A percentile compares a stretch with the other conserved stretches of the same genome.
These are phyloP conservation scores for Tetracladium maxilliforme DNA, from an alignment of 2,329 filamentous ascomycete genomes.

Conservation along the genomic window DNA sequence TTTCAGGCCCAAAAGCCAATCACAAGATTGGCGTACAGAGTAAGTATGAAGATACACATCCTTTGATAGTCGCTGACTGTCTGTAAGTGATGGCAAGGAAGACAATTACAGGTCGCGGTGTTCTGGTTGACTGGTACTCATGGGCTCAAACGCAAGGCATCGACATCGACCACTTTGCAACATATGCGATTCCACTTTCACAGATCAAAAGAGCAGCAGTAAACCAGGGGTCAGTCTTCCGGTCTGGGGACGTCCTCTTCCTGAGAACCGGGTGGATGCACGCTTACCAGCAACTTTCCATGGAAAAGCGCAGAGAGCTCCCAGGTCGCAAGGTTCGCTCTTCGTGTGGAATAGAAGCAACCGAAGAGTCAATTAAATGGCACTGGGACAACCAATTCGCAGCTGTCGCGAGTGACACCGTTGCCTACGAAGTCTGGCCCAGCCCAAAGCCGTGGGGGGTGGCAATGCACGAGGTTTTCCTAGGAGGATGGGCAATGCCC, in stretches of 20 bases:
- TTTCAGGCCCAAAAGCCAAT: too few species aligned
- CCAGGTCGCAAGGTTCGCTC: too few species aligned
- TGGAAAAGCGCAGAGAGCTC: too few species aligned
- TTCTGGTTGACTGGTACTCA: conserved; percentile 38
- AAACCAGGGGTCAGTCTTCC: conserved; percentile 26
- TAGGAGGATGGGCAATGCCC: conserved; percentile 11
- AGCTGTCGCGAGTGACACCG: conserved; percentile 11
- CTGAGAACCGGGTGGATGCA: conserved; percentile 29
- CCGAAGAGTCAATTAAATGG: conserved; percentile 11
- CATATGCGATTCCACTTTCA: conserved; percentile 16
- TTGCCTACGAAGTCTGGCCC: conserved; percentile 12
- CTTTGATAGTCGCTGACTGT: too few species aligned
- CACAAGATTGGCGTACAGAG: too few species aligned
- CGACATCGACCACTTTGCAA: conserved; percentile 18
- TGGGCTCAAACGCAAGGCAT: conserved; percentile 21
- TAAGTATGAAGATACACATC: too few species aligned
- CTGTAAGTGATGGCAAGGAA: conserved; percentile 33
- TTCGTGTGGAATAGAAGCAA: too few species aligned
- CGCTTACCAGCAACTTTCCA: too few species aligned
- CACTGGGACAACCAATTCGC: conserved; percentile 13
- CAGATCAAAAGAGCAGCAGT: conserved; percentile 26
- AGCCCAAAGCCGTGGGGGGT: conserved; percentile 2
- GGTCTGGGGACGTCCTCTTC: conserved; percentile 32
- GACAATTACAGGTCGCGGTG: conserved; percentile 39
- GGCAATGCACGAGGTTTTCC: conserved; percentile 12